phyloP scores from a whole-genome alignment of 2,329 filamentous ascomycete genomes.

The Trichoderma sp. region DNA sequence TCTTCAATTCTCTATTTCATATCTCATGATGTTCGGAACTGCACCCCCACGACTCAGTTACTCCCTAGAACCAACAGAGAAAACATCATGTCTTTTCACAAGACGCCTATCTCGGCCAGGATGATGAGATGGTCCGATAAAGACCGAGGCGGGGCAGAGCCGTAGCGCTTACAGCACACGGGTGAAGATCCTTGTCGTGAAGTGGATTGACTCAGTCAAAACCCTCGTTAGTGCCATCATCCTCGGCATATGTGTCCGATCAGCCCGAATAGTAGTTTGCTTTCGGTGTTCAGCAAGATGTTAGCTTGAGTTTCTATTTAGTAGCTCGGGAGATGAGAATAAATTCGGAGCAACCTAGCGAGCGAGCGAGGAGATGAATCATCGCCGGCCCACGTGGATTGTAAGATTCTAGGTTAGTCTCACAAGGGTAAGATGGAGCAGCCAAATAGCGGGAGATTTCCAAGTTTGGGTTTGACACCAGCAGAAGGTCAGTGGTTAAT shows the following conservation, averaged over 20 bases:
- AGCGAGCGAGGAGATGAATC: not conserved
- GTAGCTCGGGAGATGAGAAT: not conserved
- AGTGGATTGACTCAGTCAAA: not conserved
- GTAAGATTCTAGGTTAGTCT: not conserved
- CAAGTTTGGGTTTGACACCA: not conserved
- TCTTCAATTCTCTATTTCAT: not conserved
- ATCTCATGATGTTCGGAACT: rapidly evolving
- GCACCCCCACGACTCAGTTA: not conserved
- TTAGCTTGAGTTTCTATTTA: not conserved
- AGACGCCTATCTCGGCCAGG: not conserved
- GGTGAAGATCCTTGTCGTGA: not conserved
- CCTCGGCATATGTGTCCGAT: not conserved
- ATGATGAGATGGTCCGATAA: not conserved
- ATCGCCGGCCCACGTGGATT: not conserved
- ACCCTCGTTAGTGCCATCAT: not conserved
- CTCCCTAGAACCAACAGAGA: not conserved
- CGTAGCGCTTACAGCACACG: not conserved
- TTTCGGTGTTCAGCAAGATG: not conserved
- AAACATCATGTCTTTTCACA: not conserved
- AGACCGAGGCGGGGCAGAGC: not conserved
- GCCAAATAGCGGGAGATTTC: not conserved
- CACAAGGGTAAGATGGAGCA: not conserved
- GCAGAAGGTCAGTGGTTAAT: no score
- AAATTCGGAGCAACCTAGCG: not conserved
- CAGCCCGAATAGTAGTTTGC: not conserved